Evolutionary conservation across 768 basidiomycete genomes (phyloP), one percentile per base, ranked within the genome.

Genomic region (Mycena metata): DNA sequence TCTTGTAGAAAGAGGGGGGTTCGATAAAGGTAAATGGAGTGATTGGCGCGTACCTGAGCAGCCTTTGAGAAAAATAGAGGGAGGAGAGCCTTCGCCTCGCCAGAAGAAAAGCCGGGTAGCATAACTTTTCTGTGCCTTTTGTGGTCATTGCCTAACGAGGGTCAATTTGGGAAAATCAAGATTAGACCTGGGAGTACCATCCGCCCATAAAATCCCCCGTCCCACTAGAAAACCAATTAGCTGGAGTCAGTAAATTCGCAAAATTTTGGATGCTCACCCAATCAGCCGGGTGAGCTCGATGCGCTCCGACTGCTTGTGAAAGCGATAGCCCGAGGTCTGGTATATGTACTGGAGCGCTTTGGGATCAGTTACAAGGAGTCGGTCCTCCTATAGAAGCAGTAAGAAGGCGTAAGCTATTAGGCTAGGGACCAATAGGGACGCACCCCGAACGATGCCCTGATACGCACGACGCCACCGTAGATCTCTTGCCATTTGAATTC

Each of bases 301-400:
- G 39, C 82, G 79, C 61, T 80, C 81, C 10, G 77, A 70, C 52
- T 77, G 80, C 63, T 85, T 87, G 26, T 72, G 74, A 65, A 82
- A 88, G 26, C 77, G 76, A 63, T 87, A 84, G 2, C 78, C 82
- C 3, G 82, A 78, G 2, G 83, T 83, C 33, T 81, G 80, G 66
- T 83, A 81, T 42, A 87, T 82, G 65, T 82, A 80, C 52, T 83
- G 81, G 35, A 84, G 76, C 4, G 84, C 85, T 69, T 88, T 87
- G 6, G 84, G 81, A 72, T 88, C 86, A 7, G 83, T 76, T 5
- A 87, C 70, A 39, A 86, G 72, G 19, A 87, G 81, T 30, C 81
- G 77, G 62, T 86, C 81, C 69, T 80, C 81, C 86, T 85, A 60
- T 17, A 43, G 39, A 42, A 46, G 41, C 56, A 50, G 23, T 61